phyloP scores from a whole-genome alignment of 1,284 basidiomycete genomes.

The Puccinia hordei region DNA sequence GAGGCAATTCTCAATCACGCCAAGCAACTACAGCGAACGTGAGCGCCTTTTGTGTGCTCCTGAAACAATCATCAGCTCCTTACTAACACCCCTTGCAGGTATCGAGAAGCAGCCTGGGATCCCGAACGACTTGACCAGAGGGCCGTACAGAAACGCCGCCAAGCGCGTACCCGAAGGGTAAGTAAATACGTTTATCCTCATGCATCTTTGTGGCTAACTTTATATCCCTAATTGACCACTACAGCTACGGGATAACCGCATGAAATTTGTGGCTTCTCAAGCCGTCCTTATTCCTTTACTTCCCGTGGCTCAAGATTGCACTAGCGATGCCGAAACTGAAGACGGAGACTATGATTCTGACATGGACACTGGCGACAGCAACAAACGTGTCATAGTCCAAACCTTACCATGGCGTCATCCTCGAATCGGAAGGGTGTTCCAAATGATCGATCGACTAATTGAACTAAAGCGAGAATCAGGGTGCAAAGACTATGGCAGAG shows the following conservation, averaged over 20 bases:
- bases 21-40: slow-evolving; percentile 14
- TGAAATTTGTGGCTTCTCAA: background rate
- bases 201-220: background rate
- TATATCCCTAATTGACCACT: background rate
- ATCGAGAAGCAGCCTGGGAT: background rate
- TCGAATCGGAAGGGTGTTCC: background rate
- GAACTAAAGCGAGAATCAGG: background rate
- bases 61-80: too few species aligned
- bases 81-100: too few species aligned
- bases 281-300: slow-evolving; percentile 1
- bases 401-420: slow-evolving; percentile 21
- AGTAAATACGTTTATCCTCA: background rate
- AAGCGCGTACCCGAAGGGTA: background rate
- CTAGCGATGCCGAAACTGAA: slow-evolving; percentile 38
- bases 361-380: background rate
- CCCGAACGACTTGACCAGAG: background rate
- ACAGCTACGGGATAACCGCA: background rate
- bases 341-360: background rate
- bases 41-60: too few species aligned
- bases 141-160: background rate
- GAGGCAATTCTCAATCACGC: slow-evolving; percentile 20
- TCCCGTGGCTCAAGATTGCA: background rate
- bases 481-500: background rate
- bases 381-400: background rate
- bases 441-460: slow-evolving; percentile 1